Evolutionary conservation across 129 eudicot genomes (phyloP), one percentile per base, ranked within the genome.

Genomic region (Gnaphalium uliginosum): DNA sequence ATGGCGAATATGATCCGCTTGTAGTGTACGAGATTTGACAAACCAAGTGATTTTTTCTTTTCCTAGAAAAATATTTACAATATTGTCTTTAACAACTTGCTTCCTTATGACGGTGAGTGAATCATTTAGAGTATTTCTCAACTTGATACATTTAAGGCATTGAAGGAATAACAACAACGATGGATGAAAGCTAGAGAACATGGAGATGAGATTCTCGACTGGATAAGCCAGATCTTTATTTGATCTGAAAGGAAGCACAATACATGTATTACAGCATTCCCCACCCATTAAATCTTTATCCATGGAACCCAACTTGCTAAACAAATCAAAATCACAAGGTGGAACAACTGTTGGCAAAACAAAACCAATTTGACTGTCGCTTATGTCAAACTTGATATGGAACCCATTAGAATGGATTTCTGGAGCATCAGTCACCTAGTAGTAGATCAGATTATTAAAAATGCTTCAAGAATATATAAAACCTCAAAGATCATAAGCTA

Each of bases 371-470:
- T 90, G 93, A 58, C 96, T 93, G 46, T 84, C 77, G 19, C 81
- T 78, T 70, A 86, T 80, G 83, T 90, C 93, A 84, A 90, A 90
- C 84, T 90, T 90, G 61, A 90, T 82, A 78, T 90, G 93, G 64
- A 88, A 90, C 22, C 93, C 96, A 71, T 90, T 90, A 59, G 96
- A 90, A 76, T 90, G 96, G 43, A 90, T 90, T 81, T 88, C 96
- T 4, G 96, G 93, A 78, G 93, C 91, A 90, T 90, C 88, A 30
- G 93, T 88, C 56, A 93, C 96, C 96, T 96, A 88, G 17, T 90
- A 93, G 75, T 58, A 11, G 25, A 77, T 33, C 33, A 53, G 71
- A 26, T 29, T 29, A 29, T 29, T 29, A 29, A 29, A 29, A 35
- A 58, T 68, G 39, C 23, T 76, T 17, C 18, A 76, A 39, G 9